Conservation (phyloP, 106 monocot genomes). For the Alisma plantagoaquatica region DNA sequence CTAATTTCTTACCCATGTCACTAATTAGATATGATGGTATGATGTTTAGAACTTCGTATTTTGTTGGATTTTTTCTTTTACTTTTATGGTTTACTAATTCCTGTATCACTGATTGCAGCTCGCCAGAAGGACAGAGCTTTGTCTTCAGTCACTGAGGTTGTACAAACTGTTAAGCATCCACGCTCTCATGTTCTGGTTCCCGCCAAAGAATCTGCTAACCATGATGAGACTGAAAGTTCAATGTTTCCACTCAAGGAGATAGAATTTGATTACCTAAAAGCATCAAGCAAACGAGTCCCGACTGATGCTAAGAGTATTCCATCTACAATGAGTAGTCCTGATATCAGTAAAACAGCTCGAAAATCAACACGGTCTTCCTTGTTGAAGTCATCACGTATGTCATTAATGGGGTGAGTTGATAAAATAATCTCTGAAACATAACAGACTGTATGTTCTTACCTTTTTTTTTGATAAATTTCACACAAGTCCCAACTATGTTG, state of each 20-base stretch:
- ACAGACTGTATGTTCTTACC: not conserved
- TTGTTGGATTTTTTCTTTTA: slow-evolving; percentile 3
- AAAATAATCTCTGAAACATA: not conserved
- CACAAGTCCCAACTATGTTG: too few relatives aligned
- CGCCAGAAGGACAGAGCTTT: slow-evolving; percentile 15
- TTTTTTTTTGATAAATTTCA: too few relatives aligned
- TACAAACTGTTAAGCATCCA: slow-evolving; percentile 8
- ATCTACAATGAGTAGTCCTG: slow-evolving; percentile 17
- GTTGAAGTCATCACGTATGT: slow-evolving; percentile 50
- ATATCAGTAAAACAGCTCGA: slow-evolving; percentile 1
- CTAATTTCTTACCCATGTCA: too few relatives aligned
- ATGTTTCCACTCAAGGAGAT: slow-evolving; percentile 6
- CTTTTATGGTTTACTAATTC: too few relatives aligned
- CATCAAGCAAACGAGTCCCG: slow-evolving; percentile 33
- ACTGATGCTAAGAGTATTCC: slow-evolving; percentile 31
- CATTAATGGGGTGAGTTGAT: slow-evolving; percentile 71
- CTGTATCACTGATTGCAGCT: too few relatives aligned
- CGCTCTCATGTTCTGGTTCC: slow-evolving; percentile 1
- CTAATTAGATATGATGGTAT: not conserved
- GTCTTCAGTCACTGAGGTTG: slow-evolving; percentile 14
- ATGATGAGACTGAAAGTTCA: not conserved
- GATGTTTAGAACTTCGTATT: not conserved
- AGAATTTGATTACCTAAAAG: slow-evolving; percentile 25
- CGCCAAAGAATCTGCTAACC: not conserved
- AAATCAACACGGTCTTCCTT: slow-evolving; percentile 8